A percentile compares a stretch with the other conserved stretches of the same genome.
Conservation (phyloP, 2,329 filamentous ascomycete species). For the Fusarium oxysporum region DNA sequence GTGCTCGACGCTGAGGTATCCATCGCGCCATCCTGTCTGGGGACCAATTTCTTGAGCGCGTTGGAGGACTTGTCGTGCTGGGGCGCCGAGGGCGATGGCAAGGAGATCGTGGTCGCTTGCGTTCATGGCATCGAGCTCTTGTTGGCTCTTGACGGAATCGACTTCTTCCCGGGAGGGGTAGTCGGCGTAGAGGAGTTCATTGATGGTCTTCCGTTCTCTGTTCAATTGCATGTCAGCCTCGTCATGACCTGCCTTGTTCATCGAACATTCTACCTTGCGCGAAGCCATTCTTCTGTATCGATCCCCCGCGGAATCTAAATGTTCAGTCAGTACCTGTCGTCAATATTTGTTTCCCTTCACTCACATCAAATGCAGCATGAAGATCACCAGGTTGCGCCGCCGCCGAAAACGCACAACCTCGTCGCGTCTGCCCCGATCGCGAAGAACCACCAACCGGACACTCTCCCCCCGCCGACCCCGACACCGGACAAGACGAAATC, state of each 20-base stretch:
- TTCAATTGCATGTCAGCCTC: not conserved
- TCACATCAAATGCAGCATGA: conserved; percentile 40
- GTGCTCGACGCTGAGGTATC: conserved; percentile 54
- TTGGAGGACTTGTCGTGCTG: conserved; percentile 65
- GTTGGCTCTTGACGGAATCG: conserved; percentile 48
- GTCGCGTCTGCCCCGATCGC: conserved; percentile 2
- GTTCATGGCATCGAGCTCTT: conserved; percentile 62
- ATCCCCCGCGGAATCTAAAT: conserved; percentile 58
- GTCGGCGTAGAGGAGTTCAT: conserved; percentile 60
- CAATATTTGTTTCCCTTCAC: accelerated
- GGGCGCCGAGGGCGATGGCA: conserved; percentile 64
- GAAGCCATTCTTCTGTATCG: conserved; percentile 59
- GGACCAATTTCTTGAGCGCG: conserved; percentile 65
- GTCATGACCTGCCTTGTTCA: not conserved
- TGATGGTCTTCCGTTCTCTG: conserved; percentile 60
- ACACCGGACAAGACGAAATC: conserved; percentile 48
- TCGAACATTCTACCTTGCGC: conserved; percentile 46
- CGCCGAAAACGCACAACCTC: conserved; percentile 37
- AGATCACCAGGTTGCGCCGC: conserved; percentile 33
- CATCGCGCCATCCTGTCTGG: conserved; percentile 63
- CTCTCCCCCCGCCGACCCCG: conserved; percentile 44
- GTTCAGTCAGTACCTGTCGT: accelerated
- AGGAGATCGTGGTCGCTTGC: conserved; percentile 61
- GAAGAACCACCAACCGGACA: conserved; percentile 36
- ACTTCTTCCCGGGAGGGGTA: conserved; percentile 56